Conservation (phyloP, 106 monocot genomes). For the Xerophyta viscosa region DNA sequence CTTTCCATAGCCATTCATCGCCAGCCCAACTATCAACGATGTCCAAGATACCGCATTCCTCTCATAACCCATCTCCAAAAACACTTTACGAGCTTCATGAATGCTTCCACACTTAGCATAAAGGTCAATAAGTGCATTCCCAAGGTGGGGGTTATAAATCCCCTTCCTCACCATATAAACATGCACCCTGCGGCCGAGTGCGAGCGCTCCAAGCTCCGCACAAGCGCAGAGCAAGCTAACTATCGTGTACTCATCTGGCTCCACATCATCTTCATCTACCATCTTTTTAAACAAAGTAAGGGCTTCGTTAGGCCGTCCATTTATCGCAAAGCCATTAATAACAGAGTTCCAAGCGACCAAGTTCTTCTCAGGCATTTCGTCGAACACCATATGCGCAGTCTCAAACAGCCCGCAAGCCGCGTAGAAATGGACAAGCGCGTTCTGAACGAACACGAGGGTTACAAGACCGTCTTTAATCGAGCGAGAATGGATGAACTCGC, state of each 20-base stretch:
- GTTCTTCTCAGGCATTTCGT: slow-evolving; percentile 37
- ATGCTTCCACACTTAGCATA: slow-evolving; percentile 71
- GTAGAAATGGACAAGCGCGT: slow-evolving; percentile 66
- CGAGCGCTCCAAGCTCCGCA: slow-evolving; percentile 67
- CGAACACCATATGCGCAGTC: slow-evolving; percentile 63
- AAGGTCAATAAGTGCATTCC: slow-evolving; percentile 68
- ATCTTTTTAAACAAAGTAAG: slow-evolving; percentile 58
- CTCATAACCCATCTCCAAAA: slow-evolving; percentile 46
- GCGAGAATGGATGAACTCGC: slow-evolving; percentile 47
- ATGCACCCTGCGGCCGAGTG: slow-evolving; percentile 55
- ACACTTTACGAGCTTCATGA: slow-evolving; percentile 38
- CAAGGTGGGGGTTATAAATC: slow-evolving; percentile 48
- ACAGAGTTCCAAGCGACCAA: slow-evolving; percentile 81
- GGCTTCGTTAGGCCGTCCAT: slow-evolving; percentile 71
- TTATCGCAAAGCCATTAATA: slow-evolving; percentile 70
- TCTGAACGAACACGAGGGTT: slow-evolving; percentile 62
- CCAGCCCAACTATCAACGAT: slow-evolving; percentile 49
- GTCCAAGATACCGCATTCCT: slow-evolving; percentile 54
- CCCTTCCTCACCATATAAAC: slow-evolving; percentile 41
- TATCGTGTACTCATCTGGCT: slow-evolving; percentile 75
- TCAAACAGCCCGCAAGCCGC: slow-evolving; percentile 63
- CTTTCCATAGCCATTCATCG: slow-evolving; percentile 44
- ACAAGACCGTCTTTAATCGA: slow-evolving; percentile 31
- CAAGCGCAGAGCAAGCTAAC: slow-evolving; percentile 72
- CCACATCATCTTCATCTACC: slow-evolving; percentile 17